Base-by-base conservation (phyloP, 2,329 filamentous ascomycete genomes). In the Dothidotthia symphoricarpi region DNA sequence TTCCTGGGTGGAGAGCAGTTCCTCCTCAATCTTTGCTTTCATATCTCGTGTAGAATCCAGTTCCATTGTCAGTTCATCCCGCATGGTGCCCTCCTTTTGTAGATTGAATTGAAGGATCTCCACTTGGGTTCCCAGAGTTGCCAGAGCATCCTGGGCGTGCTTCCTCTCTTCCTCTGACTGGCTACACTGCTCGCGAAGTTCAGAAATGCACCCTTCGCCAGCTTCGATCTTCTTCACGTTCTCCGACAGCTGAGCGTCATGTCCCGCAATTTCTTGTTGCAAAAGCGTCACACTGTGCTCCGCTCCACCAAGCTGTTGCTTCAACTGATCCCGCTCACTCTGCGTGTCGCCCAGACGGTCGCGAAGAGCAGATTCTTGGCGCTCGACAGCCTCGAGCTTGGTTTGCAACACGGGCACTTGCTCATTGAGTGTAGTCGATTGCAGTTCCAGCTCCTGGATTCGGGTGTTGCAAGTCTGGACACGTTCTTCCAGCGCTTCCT, bases 181-280 rank as follows among this genome's bases (percentile, higher is more conserved):
- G 8, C 52, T 48, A 10, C 64, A 34, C 15, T 61, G 51, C 11
- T 55, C 50, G 9, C 50, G 54, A 11, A 66, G 45, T 14, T 45
- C 32, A 14, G 50, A 48, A 3, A 59, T 53, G 13, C 56, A 53
- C 8, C 45, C 46, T 6, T 42, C 43, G 10, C 55, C 45, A 11
- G 51, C 39, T 27, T 56, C 37, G 17, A 60, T 55, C 43, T 52
- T 55, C 27, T 51, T 53, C 3, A 47, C 17, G 16, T 64, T 46
- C 19, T 61, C 55, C 24, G 49, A 34, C n/a, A 54, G 32, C 16
- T 57, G 49, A 2, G 27, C 28, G 14, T 63, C 52, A 25, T 62
- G 49, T 6, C 39, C 49, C 0, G 30, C 35, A 2, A 62, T 50
- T 17, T 54, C 53, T 22, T 55, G 47, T 35, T 63, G 50, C 11